Evolutionary conservation across 345 rosid genomes (phyloP).

Genomic region (Syzygium jambos): DNA sequence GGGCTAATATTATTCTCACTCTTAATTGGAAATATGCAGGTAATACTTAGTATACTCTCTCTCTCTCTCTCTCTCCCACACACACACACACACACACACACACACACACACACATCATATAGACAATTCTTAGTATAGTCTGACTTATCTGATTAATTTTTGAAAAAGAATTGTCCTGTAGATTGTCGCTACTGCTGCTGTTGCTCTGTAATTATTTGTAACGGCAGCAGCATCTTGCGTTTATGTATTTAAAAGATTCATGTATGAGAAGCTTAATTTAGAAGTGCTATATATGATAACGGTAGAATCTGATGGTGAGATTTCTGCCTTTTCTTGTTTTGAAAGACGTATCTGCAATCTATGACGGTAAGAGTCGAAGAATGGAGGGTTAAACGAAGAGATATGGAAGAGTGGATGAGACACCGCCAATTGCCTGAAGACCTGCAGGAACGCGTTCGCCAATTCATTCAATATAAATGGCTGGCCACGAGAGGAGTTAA

Average conservation of each 20-base stretch:
- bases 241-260: background rate
- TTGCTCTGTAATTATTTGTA: background rate
- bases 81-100: background rate
- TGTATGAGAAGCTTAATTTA: background rate
- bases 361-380: slow-evolving; percentile 79
- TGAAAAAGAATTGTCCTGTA: background rate
- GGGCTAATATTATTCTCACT: slow-evolving; percentile 73
- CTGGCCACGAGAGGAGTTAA: slow-evolving; percentile 90
- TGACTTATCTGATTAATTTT: background rate
- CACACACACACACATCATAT: background rate
- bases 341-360: slow-evolving; percentile 80
- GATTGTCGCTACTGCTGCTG: background rate
- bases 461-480: slow-evolving; percentile 83
- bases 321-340: slow-evolving; percentile 1
- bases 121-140: background rate
- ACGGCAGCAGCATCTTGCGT: background rate
- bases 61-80: background rate
- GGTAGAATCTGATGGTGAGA: background rate
- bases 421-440: slow-evolving; percentile 81
- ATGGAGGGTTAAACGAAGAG: slow-evolving; percentile 83
- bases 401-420: slow-evolving; percentile 97
- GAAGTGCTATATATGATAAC: background rate
- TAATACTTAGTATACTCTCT: slow-evolving; percentile 4
- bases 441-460: slow-evolving; percentile 71
- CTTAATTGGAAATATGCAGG: slow-evolving; percentile 96